Evolutionary conservation across 2,329 filamentous ascomycete species (phyloP).

Genomic region (Apiospora malaysiana): DNA sequence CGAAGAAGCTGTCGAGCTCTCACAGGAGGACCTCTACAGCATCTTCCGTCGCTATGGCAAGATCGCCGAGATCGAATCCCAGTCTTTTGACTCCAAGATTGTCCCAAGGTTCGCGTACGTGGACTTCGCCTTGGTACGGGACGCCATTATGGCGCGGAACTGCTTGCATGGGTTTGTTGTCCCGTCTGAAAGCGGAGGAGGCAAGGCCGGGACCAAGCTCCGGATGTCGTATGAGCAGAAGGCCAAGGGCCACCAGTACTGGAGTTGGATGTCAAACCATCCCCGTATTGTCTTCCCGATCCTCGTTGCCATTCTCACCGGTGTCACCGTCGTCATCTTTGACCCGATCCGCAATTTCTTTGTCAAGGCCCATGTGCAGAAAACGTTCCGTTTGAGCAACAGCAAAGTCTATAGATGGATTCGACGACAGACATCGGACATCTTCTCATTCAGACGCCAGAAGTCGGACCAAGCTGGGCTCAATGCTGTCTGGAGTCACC

Average conservation of each 20-base stretch:
- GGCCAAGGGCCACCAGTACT: conserved; percentile 77
- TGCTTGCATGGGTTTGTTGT: conserved; percentile 88
- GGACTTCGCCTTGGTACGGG: conserved; percentile 74
- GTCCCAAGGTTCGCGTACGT: conserved; percentile 80
- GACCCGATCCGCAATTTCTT: conserved; percentile 95
- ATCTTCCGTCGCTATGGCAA: conserved; percentile 92
- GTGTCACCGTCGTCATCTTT: conserved; percentile 85
- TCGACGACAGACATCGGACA: conserved; percentile 71
- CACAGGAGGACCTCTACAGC: conserved; percentile 85
- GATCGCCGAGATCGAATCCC: conserved; percentile 81
- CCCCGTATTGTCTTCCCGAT: conserved; percentile 87
- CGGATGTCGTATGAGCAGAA: conserved; percentile 84
- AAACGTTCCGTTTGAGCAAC: conserved; percentile 75
- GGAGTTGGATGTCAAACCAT: conserved; percentile 86
- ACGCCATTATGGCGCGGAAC: conserved; percentile 87
- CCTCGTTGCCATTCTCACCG: conserved; percentile 79
- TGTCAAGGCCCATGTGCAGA: conserved; percentile 85
- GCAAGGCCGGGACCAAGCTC: conserved; percentile 76
- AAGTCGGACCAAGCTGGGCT: conserved; percentile 71
- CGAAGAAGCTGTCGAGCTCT: conserved; percentile 75
- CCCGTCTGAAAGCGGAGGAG: conserved; percentile 71
- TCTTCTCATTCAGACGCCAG: conserved; percentile 63
- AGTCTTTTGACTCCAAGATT: conserved; percentile 86
- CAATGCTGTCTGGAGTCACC: conserved; percentile 85
- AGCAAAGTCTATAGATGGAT: conserved; percentile 82